phyloP scores from a whole-genome alignment of 305 asterid species.

The Solanum hybrid region DNA sequence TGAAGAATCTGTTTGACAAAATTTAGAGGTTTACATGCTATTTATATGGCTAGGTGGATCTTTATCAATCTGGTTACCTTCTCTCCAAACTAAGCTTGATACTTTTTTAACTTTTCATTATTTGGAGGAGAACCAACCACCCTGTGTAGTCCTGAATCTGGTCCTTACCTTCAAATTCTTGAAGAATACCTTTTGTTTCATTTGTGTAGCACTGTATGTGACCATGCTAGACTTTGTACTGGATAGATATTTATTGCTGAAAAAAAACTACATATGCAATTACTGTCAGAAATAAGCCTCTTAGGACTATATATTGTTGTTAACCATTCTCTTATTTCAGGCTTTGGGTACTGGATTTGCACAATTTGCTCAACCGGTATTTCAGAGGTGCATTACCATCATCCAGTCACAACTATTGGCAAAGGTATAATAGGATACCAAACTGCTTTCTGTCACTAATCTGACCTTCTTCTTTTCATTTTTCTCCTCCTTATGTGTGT shows the following conservation, averaged over 20 bases:
- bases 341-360: constrained; percentile 87
- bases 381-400: constrained; percentile 87
- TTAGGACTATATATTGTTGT: background rate
- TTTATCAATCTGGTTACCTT: background rate
- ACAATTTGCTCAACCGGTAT: constrained; percentile 94
- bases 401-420: constrained; percentile 87
- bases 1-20: background rate
- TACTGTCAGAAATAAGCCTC: background rate
- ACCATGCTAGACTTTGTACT: background rate
- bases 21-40: background rate
- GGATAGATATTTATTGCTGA: background rate
- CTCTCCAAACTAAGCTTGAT: background rate
- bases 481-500: background rate
- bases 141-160: background rate
- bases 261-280: background rate
- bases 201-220: background rate
- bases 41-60: background rate
- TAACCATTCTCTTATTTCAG: constrained; percentile 37
- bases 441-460: constrained; percentile 1
- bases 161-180: background rate
- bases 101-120: background rate
- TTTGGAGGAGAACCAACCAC: background rate
- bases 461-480: background rate
- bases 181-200: background rate
- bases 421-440: constrained; percentile 45